Evolutionary conservation across 73 alveolate genomes (phyloP).

Genomic region (Paramecium pentaurelia): DNA sequence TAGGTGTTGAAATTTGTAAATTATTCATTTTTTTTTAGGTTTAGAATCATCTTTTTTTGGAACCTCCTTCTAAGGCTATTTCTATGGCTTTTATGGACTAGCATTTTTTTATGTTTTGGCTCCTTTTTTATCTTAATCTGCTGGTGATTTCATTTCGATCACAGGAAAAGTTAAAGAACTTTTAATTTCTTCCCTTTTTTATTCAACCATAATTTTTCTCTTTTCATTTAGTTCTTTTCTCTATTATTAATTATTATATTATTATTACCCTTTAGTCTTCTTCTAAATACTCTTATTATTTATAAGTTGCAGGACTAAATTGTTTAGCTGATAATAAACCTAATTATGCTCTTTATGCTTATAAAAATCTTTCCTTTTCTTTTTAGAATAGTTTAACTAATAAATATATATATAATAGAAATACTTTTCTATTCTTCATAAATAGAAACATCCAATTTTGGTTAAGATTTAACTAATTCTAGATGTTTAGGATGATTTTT

Average conservation of each 20-base stretch:
- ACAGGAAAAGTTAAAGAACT: not conserved
- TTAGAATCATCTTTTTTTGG: conserved; percentile 3
- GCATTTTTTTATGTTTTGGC: not conserved
- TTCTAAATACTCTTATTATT: not conserved
- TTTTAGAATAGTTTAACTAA: not conserved
- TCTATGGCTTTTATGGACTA: not conserved
- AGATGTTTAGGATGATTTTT: not conserved
- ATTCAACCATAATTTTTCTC: not conserved
- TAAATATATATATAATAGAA: not conserved
- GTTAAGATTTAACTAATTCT: conserved; percentile 7
- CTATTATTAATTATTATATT: not conserved
- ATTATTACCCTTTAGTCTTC: not conserved
- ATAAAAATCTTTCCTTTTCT: not conserved
- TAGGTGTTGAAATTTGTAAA: conserved; percentile 16
- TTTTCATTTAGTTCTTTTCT: not conserved
- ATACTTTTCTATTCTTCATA: not conserved
- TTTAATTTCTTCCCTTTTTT: not conserved
- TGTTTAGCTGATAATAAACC: not conserved
- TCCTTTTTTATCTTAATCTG: not conserved
- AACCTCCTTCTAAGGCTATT: not conserved
- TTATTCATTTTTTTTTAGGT: conserved; percentile 33
- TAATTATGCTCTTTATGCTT: not conserved
- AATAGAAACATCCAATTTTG: not conserved
- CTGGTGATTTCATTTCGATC: not conserved
- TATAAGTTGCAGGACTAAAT: conserved; percentile 4